Evolutionary conservation across 2,329 filamentous ascomycete species (phyloP).

Genomic region (Neofusicoccum sp.): DNA sequence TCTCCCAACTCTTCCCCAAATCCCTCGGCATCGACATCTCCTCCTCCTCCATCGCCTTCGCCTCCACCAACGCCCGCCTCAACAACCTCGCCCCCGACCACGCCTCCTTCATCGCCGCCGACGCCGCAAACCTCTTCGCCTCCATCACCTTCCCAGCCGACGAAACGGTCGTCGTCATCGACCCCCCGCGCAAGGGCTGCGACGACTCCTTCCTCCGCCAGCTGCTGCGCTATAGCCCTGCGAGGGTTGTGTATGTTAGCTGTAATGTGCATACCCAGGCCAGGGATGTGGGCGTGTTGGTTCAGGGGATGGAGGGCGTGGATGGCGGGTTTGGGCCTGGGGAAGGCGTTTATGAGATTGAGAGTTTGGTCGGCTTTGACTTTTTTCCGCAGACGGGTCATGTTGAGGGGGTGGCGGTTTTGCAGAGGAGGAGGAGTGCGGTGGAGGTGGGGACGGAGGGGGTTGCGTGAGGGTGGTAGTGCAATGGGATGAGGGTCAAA

Average conservation of each 20-base stretch:
- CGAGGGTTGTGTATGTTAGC: conserved; percentile 85
- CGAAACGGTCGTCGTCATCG: conserved; percentile 89
- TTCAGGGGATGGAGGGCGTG: conserved; percentile 60
- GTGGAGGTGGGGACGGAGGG: background rate
- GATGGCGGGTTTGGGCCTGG: conserved; percentile 36
- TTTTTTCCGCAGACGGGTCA: conserved; percentile 88
- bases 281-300: conserved; percentile 82
- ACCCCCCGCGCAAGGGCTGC: conserved; percentile 95
- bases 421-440: conserved; percentile 43
- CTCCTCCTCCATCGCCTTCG: conserved; percentile 71
- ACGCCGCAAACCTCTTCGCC: conserved; percentile 80
- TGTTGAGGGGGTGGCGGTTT: conserved; percentile 63
- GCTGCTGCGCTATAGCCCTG: conserved; percentile 73
- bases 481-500: background rate
- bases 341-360: conserved; percentile 69
- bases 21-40: conserved; percentile 91
- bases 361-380: conserved; percentile 89
- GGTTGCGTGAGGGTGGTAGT: background rate
- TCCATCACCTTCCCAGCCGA: conserved; percentile 70
- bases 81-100: conserved; percentile 68
- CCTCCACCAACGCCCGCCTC: conserved; percentile 71
- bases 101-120: conserved; percentile 83
- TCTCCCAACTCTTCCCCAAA: conserved; percentile 75
- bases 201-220: conserved; percentile 81
- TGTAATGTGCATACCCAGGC: conserved; percentile 99